These are phyloP conservation scores for Solanum rostratum DNA, from an alignment of 257 asterid species.

Conservation along the genomic window DNA sequence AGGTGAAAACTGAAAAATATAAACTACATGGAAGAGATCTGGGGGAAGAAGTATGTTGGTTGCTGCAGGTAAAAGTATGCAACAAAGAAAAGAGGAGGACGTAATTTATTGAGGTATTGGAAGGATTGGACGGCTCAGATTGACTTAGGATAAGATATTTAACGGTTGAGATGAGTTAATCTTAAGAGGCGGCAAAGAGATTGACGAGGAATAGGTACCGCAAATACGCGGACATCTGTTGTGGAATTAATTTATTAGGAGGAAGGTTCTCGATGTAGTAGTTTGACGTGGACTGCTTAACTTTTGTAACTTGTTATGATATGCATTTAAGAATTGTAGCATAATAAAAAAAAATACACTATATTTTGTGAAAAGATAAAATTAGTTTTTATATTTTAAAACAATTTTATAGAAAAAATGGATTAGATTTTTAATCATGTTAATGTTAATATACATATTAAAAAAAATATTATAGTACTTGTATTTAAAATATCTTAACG, in stretches of 20 bases:
- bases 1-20: neutral
- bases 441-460: too few relatives aligned
- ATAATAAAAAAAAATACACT: neutral
- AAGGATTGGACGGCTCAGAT: constrained; percentile 31
- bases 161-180: constrained; percentile 17
- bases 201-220: neutral
- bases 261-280: neutral
- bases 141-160: neutral
- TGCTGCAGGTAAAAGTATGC: neutral
- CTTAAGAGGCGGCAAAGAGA: constrained; percentile 10
- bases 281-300: neutral
- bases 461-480: too few relatives aligned
- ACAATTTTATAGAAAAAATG: too few relatives aligned
- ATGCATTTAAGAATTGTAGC: neutral
- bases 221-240: constrained; percentile 27
- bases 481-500: too few relatives aligned
- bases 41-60: too few relatives aligned
- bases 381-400: neutral
- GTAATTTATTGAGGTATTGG: constrained; percentile 11
- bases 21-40: neutral
- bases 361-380: neutral
- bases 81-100: too few relatives aligned
- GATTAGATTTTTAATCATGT: too few relatives aligned
- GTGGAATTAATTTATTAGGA: neutral
- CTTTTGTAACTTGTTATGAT: constrained; percentile 16